Percentiles rank a stretch among this genome's conserved stretches.
These are phyloP conservation scores for Paspalum vaginatum DNA, from an alignment of 176 grass and related monocot species.

Conservation along the genomic window DNA sequence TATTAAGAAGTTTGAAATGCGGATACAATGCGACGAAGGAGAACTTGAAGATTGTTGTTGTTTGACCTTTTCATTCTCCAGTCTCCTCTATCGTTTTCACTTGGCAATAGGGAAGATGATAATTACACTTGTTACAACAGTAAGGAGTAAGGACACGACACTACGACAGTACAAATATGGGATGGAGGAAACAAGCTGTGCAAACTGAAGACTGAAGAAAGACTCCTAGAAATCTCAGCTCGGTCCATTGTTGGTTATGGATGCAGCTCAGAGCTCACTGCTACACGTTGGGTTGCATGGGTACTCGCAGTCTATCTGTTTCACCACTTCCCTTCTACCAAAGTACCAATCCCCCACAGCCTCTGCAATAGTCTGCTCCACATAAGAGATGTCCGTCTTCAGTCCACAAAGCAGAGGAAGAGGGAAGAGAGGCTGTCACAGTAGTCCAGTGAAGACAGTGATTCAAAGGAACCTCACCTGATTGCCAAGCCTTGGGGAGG, in stretches of 20 bases:
- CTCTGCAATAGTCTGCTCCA: slow-evolving; percentile 54
- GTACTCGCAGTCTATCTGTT: slow-evolving; percentile 60
- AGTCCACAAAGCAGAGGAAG: background rate
- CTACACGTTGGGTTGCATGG: slow-evolving; percentile 64
- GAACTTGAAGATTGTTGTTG: background rate
- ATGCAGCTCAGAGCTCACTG: slow-evolving; percentile 7
- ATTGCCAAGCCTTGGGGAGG: slow-evolving; percentile 56
- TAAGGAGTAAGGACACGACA: background rate
- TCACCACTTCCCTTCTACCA: slow-evolving; percentile 28
- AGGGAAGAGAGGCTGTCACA: background rate
- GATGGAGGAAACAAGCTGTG: background rate
- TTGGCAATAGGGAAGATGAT: background rate
- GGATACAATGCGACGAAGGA: no score
- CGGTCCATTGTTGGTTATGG: background rate
- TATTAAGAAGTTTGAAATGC: no score
- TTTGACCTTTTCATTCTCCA: background rate
- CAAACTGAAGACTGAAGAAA: background rate
- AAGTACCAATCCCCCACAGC: slow-evolving; percentile 83
- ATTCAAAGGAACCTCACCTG: slow-evolving; percentile 40
- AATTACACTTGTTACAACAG: background rate
- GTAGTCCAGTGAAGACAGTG: background rate
- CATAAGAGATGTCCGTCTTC: background rate
- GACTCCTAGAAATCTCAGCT: background rate
- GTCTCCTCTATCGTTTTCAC: background rate
- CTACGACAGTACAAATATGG: background rate